phyloP scores from a whole-genome alignment of 371 early-diverging fungal species.

The Sporodiniella umbellata region DNA sequence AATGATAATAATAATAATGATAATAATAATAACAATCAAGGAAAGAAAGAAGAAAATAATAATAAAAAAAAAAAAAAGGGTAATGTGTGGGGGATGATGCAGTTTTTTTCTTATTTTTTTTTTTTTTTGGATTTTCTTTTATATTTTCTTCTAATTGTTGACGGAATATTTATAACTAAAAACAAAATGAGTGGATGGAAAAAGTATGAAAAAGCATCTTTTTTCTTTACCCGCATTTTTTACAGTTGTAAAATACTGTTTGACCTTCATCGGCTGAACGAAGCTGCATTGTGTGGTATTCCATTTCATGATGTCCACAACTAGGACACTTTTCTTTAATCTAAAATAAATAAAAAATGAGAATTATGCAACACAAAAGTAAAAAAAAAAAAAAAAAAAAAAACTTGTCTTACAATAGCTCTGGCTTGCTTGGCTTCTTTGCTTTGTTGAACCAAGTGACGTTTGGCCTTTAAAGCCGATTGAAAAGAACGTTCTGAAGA shows the following conservation, averaged over 20 bases:
- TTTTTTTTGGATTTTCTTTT: too few relatives aligned
- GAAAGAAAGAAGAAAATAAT: not conserved
- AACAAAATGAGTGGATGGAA: not conserved
- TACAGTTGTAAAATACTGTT: constrained; percentile 98
- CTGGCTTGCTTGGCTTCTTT: constrained; percentile 56
- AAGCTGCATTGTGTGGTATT: constrained; percentile 97
- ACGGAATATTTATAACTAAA: constrained; percentile 46
- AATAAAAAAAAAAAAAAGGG: constrained; percentile 4
- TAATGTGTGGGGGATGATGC: not conserved
- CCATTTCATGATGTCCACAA: constrained; percentile 93
- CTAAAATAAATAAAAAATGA: not conserved
- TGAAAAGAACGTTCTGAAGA: constrained; percentile 72
- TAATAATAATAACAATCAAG: not conserved
- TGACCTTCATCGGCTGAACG: constrained; percentile 99
- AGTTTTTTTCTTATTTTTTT: not conserved
- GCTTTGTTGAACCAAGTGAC: constrained; percentile 63
- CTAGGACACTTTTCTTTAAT: constrained; percentile 93
- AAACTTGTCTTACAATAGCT: constrained; percentile 60
- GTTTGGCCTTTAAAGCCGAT: constrained; percentile 70
- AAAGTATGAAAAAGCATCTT: not conserved
- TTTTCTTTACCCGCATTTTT: constrained; percentile 87
- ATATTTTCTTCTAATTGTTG: constrained; percentile 30
- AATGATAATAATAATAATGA: constrained; percentile 6
- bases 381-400: too few relatives aligned
- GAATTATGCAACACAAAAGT: too few relatives aligned